Base-by-base conservation (phyloP, 192 early-diverging fungal species). In the Phlyctochytrium planicorne region DNA sequence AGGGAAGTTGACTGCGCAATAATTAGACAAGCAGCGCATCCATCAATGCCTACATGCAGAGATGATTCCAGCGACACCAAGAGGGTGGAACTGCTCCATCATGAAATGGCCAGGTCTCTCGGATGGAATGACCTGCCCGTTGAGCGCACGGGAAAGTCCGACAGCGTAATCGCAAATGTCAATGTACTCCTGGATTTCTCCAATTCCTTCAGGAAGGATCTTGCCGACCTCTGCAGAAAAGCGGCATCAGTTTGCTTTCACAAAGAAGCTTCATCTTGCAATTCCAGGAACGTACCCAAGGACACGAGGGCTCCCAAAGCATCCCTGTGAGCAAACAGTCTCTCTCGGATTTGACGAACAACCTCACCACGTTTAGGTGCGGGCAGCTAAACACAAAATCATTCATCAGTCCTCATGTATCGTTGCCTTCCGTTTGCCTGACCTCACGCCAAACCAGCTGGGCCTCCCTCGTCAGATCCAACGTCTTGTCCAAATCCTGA, bases 141-240 rank as follows among this genome's bases (percentile, higher is more conserved):
- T 85, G 53, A 98, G 66, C 71, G 84, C 85, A 20, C 95, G 87
- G 36, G 86, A 86, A 2, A 98, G 81, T 27, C 95, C 95, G 2
- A 95, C 76, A 16, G 95, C 93, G 60, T 89, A 95, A 68, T 98
- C 95, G 30, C 90, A 87, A 59, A 98, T 89, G 74, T 98, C 95
- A 67, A 98, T 88, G 81, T 95, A 98, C 79, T 98, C 95, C 70
- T 98, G 95, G 33, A 98, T 78, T 71, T 98, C 95, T 36, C 95
- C 94, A 25, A 93, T 79, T 30, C 94, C 95, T 75, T 98, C 95
- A 16, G 93, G 85, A 60, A 90, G 63, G 65, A 98, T 95, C 81
- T 98, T 98, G 70, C 95, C 95, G 87, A 98, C 93, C 78, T 97
- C 95, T 71, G 53, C 31, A 23, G 16, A 25, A 50, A 16, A 14